These are phyloP conservation scores for Morella rubra DNA, from an alignment of 306 rosid species.

Conservation along the genomic window DNA sequence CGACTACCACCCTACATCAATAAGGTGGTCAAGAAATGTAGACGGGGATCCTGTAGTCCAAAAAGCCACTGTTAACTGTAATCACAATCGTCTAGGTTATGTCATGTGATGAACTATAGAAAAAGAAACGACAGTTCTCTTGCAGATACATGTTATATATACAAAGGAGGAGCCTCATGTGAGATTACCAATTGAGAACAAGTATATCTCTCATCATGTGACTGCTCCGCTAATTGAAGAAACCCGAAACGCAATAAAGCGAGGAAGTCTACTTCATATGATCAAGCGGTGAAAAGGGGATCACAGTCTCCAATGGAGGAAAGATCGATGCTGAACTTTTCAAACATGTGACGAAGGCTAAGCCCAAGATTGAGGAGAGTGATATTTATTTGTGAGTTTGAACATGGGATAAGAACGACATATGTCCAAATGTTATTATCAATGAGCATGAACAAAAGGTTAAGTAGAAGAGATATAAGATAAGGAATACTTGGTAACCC, in stretches of 20 bases:
- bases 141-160: neutral
- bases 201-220: conserved; percentile 25
- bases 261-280: conserved; percentile 34
- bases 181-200: conserved; percentile 12
- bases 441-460: conserved; percentile 18
- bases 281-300: conserved; percentile 21
- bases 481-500: conserved; percentile 49
- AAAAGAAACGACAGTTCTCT: conserved; percentile 8
- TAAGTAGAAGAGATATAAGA: conserved; percentile 29
- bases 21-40: conserved; percentile 4
- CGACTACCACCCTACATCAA: neutral
- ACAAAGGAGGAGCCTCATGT: conserved; percentile 29
- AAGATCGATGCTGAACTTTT: conserved; percentile 30
- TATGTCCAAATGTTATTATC: conserved; percentile 11
- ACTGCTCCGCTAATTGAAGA: conserved; percentile 25
- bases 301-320: conserved; percentile 25
- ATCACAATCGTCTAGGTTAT: conserved; percentile 31
- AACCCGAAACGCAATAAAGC: conserved; percentile 28
- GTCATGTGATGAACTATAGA: conserved; percentile 54
- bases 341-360: conserved; percentile 34
- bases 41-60: conserved; percentile 21
- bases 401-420: conserved; percentile 28
- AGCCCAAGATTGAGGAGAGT: conserved; percentile 45
- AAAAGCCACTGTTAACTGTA: conserved; percentile 9
- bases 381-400: conserved; percentile 24